A percentile compares a stretch with the other conserved stretches of the same genome.
Conservation (phyloP, 2,329 filamentous ascomycete species). For the Bipolaris zeicola region DNA sequence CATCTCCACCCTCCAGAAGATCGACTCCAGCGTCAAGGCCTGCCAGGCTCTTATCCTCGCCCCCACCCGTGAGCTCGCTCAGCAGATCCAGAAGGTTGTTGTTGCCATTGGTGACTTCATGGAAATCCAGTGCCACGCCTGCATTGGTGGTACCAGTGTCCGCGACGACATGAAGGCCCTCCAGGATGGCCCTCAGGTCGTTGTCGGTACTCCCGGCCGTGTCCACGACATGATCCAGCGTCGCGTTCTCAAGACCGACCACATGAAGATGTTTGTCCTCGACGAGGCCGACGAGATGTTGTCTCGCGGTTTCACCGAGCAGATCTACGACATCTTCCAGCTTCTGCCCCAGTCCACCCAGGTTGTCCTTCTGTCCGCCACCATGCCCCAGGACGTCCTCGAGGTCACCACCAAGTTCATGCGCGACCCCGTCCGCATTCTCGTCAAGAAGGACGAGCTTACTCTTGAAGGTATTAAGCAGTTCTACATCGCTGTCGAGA, state of each 20-base stretch:
- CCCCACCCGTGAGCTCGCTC: constrained; percentile 96
- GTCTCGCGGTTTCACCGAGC: constrained; percentile 98
- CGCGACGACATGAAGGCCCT: constrained; percentile 99
- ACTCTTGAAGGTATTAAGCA: constrained; percentile 99
- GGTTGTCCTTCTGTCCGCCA: constrained; percentile 96
- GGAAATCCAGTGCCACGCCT: constrained; percentile 98
- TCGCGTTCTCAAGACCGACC: constrained; percentile 92
- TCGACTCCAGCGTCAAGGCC: constrained; percentile 91
- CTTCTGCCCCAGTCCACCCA: constrained; percentile 97
- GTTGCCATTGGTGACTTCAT: constrained; percentile 99
- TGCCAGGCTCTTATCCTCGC: constrained; percentile 98
- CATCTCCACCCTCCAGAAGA: constrained; percentile 98
- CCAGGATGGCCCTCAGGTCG: constrained; percentile 92
- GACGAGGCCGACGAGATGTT: constrained; percentile 99
- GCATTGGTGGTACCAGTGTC: constrained; percentile 97
- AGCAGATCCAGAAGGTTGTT: constrained; percentile 99
- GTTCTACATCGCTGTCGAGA: constrained; percentile 99
- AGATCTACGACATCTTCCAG: constrained; percentile 99
- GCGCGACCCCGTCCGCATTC: constrained; percentile 97
- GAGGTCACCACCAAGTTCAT: constrained; percentile 99
- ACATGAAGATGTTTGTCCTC: constrained; percentile 99
- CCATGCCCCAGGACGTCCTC: constrained; percentile 98
- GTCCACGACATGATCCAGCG: constrained; percentile 99
- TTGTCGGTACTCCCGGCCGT: constrained; percentile 97
- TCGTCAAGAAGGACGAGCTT: constrained; percentile 99